Base-by-base conservation (phyloP, 306 rosid species). In the Malus sieversii region DNA sequence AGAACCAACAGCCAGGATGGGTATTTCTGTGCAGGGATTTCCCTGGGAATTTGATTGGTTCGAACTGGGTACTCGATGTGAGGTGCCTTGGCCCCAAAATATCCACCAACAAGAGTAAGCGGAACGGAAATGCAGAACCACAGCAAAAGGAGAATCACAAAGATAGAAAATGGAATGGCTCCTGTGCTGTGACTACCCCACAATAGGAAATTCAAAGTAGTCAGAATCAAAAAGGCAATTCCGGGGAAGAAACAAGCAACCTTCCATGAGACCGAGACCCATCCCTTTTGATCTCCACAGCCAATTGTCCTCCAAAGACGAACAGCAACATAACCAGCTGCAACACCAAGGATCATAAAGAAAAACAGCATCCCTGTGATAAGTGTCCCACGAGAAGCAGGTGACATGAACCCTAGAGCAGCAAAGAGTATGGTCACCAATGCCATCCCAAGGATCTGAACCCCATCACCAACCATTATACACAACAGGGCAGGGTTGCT, bases 131-230 rank as follows among this genome's bases (percentile, higher is more conserved):
- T 90, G 83, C 96, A 93, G 88, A 93, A 93, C 98, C 98, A 93
- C 68, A 93, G 98, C 82, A 93, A 79, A 19, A 93, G 61, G 38
- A 93, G 84, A 57, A 90, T 80, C 46, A 91, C 93, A 71, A 85
- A 93, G 33, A 93, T 90, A 46, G 96, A 91, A 82, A 93, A 84
- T 30, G 98, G 98, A 77, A 93, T 93, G 82, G 97, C 98, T 46
- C 98, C 98, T 4, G 98, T 93, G 85, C 98, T 93, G 78, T 88
- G 91, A 81, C 98, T 93, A 77, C 98, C 91, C 98, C 97, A 93
- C 73, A 91, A 77, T 16, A 93, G 94, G 88, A 93, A 93, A 84
- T 93, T 91, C 80, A 93, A 84, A 51, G 77, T 78, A 70, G 98
- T 90, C 51, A 94, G 96, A 80, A 91, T 94, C 30, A 87, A 67